Conservation (phyloP, 2,329 filamentous ascomycete genomes). For the Aspergillus floridensis region DNA sequence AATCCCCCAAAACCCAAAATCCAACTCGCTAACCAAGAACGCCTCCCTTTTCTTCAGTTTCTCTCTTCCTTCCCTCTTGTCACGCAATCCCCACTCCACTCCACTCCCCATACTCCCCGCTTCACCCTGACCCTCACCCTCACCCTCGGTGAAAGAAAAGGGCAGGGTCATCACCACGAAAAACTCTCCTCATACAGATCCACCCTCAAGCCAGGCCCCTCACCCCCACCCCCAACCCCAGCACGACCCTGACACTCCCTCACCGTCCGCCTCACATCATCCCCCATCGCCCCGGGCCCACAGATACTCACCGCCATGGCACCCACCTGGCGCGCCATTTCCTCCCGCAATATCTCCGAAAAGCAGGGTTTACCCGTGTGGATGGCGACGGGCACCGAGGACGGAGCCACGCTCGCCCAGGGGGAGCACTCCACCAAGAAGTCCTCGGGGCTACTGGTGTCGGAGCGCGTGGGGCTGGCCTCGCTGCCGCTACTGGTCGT, state of each 20-base stretch:
- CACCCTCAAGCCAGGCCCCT: constrained; percentile 16
- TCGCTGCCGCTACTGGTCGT: too few relatives aligned
- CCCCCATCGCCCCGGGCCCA: constrained; percentile 37
- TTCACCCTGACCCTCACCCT: too few relatives aligned
- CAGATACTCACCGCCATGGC: constrained; percentile 40
- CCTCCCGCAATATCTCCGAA: constrained; percentile 26
- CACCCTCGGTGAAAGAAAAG: not conserved
- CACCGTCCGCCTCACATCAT: constrained; percentile 36
- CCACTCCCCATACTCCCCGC: too few relatives aligned
- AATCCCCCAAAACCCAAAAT: not conserved
- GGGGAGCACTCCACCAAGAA: constrained; percentile 23
- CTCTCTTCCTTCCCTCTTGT: too few relatives aligned
- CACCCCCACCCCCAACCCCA: too few relatives aligned
- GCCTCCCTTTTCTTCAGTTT: too few relatives aligned
- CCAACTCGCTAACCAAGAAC: not conserved
- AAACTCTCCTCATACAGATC: constrained; percentile 39
- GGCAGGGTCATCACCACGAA: constrained; percentile 27
- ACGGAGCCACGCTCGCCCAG: constrained; percentile 27
- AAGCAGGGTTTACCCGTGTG: constrained; percentile 29
- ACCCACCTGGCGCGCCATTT: constrained; percentile 30
- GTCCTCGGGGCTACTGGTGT: constrained; percentile 22
- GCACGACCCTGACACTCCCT: constrained; percentile 25
- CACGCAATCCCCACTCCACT: too few relatives aligned
- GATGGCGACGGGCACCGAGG: constrained; percentile 26
- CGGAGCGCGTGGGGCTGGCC: not conserved